Evolutionary conservation across 2,329 filamentous ascomycete genomes (phyloP).

Genomic region (Sporothrix humicola): DNA sequence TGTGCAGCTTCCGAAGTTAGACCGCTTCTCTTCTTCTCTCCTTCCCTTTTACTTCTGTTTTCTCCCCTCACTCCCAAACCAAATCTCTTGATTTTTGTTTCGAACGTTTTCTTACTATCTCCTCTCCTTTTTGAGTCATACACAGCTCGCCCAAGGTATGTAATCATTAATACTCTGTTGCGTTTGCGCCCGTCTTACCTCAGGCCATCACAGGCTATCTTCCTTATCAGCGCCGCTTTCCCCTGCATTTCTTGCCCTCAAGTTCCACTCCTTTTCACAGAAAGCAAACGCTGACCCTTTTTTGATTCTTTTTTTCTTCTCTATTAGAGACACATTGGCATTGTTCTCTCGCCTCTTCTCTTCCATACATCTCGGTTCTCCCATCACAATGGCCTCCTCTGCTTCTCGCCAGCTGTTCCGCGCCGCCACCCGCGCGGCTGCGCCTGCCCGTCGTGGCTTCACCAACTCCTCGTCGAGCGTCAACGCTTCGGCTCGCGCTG

Average conservation of each 20-base stretch:
- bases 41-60: background rate
- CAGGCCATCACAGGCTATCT: background rate
- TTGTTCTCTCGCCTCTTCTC: constrained; percentile 7
- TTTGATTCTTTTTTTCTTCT: background rate
- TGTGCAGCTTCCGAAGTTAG: constrained; percentile 6
- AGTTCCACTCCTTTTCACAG: background rate
- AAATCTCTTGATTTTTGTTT: background rate
- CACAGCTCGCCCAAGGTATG: constrained; percentile 13
- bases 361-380: background rate
- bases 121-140: background rate
- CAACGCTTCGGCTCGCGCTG: constrained; percentile 64
- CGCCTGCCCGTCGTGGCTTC: constrained; percentile 40
- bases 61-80: background rate
- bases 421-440: constrained; percentile 61
- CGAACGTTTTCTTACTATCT: background rate
- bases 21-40: background rate
- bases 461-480: constrained; percentile 60
- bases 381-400: constrained; percentile 51
- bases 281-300: constrained; percentile 19
- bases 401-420: constrained; percentile 60
- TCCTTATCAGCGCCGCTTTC: constrained; percentile 6
- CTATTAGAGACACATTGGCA: background rate
- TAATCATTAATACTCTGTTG: constrained; percentile 1
- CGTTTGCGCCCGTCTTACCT: background rate
- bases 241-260: background rate